Conservation (phyloP, 192 early-diverging fungal genomes). For the Oehlia diaphana region DNA sequence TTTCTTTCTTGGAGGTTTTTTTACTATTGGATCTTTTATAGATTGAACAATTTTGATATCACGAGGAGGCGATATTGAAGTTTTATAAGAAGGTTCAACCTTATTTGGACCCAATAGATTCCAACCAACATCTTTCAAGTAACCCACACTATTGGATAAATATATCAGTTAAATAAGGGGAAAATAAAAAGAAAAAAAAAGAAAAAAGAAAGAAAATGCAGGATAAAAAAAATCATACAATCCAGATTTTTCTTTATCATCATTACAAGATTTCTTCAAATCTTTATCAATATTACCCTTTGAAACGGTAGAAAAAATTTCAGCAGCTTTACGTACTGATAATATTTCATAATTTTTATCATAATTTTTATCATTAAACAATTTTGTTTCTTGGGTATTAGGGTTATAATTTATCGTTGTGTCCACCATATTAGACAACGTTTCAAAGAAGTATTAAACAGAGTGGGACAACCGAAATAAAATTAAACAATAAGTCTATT, state of each 20-base stretch:
- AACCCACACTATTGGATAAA: not conserved
- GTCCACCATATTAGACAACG: not conserved
- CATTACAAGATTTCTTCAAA: not conserved
- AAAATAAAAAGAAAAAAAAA: too few relatives aligned
- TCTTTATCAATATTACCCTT: not conserved
- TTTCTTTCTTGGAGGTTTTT: not conserved
- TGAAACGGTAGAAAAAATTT: not conserved
- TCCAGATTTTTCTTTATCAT: not conserved
- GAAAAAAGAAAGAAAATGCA: too few relatives aligned
- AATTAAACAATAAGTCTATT: too few relatives aligned
- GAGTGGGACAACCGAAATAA: too few relatives aligned
- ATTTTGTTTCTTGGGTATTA: not conserved
- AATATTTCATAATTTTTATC: not conserved
- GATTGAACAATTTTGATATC: not conserved
- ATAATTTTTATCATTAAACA: not conserved
- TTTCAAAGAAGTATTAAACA: not conserved
- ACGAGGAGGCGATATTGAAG: not conserved
- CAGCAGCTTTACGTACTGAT: not conserved
- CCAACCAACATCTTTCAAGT: not conserved
- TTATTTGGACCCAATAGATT: not conserved
- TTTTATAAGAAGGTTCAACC: not conserved
- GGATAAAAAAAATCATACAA: not conserved
- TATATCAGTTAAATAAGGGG: not conserved
- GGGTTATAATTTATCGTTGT: not conserved
- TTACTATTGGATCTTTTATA: not conserved